Percentiles rank a stretch among this genome's conserved stretches.
phyloP scores from a whole-genome alignment of 768 basidiomycete genomes.

The Suillus clintonianus region DNA sequence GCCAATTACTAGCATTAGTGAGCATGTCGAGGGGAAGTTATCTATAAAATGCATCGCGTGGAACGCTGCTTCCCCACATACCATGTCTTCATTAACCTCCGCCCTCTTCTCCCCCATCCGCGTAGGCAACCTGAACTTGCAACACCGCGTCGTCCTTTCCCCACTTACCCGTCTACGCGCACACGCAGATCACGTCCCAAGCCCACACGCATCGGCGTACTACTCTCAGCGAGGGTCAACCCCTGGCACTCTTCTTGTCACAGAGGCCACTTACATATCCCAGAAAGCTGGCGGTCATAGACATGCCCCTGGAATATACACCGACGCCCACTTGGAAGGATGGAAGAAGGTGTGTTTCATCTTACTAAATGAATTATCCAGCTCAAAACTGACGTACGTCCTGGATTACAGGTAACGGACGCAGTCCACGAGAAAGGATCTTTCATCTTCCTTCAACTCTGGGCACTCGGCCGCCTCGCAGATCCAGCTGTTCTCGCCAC shows the following conservation, averaged over 20 bases:
- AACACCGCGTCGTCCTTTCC: conserved; percentile 55
- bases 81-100: too few relatives aligned
- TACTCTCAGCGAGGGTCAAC: conserved; percentile 48
- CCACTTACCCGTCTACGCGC: conserved; percentile 53
- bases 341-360: conserved; percentile 47
- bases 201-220: conserved; percentile 42
- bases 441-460: conserved; percentile 49
- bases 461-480: conserved; percentile 55
- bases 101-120: conserved; percentile 48
- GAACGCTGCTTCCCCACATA: too few relatives aligned
- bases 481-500: conserved; percentile 33
- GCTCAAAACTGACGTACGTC: background rate
- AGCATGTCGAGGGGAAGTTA: too few relatives aligned
- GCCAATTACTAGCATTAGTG: too few relatives aligned
- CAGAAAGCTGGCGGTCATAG: conserved; percentile 48
- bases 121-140: conserved; percentile 42
- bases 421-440: conserved; percentile 57
- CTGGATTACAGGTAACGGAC: conserved; percentile 45
- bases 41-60: too few relatives aligned
- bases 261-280: conserved; percentile 59
- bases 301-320: conserved; percentile 66
- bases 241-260: conserved; percentile 56
- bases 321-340: conserved; percentile 50
- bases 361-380: background rate
- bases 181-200: conserved; percentile 35